phyloP scores from a whole-genome alignment of 1,284 basidiomycete species.

The Sporisorium scitamineum region DNA sequence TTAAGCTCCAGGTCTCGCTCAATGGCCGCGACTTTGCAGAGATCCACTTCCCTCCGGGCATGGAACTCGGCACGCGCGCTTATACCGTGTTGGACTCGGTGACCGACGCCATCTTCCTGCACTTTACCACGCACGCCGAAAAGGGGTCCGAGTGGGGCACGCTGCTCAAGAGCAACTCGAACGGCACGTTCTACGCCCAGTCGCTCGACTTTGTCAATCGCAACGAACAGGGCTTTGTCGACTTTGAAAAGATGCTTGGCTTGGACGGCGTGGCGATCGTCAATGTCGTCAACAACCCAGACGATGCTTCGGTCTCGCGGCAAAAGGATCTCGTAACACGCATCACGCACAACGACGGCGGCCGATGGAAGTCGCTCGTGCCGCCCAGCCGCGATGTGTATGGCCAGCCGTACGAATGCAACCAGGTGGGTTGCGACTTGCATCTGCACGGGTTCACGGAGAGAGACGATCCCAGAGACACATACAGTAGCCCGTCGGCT shows the following conservation, averaged over 20 bases:
- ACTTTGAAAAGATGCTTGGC: conserved; percentile 98
- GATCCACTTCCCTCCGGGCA: conserved; percentile 88
- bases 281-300: conserved; percentile 87
- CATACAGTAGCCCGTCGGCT: conserved; percentile 90
- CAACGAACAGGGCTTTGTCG: conserved; percentile 86
- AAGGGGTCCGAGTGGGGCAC: conserved; percentile 85
- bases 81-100: conserved; percentile 95
- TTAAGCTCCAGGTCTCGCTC: conserved; percentile 88
- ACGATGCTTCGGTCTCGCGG: conserved; percentile 79
- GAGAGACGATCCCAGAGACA: conserved; percentile 86
- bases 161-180: conserved; percentile 94
- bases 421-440: conserved; percentile 80
- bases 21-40: conserved; percentile 86
- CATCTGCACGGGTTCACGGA: conserved; percentile 97
- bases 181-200: conserved; percentile 93
- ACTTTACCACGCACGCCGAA: conserved; percentile 88
- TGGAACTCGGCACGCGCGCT: conserved; percentile 87
- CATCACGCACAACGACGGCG: conserved; percentile 98
- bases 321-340: conserved; percentile 83
- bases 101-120: conserved; percentile 91
- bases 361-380: conserved; percentile 84
- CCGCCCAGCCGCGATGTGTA: conserved; percentile 84
- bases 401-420: conserved; percentile 81
- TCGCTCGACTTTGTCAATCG: conserved; percentile 90
- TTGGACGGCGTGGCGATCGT: conserved; percentile 94